These are phyloP conservation scores for Buxus sempervirens DNA, from an alignment of 164 flowering plant species.

Conservation along the genomic window DNA sequence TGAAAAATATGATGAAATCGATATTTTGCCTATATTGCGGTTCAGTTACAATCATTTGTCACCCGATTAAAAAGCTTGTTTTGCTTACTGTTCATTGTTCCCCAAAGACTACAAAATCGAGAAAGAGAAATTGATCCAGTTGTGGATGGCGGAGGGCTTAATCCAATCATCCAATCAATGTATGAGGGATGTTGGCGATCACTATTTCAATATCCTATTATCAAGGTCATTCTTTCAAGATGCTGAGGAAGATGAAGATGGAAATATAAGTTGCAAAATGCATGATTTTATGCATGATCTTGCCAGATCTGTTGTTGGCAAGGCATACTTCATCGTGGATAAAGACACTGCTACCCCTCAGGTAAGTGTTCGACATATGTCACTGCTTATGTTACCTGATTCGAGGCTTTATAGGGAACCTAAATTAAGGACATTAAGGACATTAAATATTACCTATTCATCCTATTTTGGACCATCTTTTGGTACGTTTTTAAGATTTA, in stretches of 20 bases:
- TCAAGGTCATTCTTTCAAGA: conserved; percentile 18
- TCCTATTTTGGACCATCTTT: not conserved
- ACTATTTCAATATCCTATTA: conserved; percentile 5
- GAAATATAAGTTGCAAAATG: conserved; percentile 4
- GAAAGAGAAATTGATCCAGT: conserved; percentile 10
- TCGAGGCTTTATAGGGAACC: not conserved
- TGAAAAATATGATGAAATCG: not conserved
- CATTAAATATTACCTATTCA: not conserved
- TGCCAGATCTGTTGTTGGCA: not conserved
- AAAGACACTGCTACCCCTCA: not conserved
- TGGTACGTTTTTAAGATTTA: not conserved
- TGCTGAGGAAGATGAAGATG: not conserved
- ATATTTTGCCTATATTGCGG: conserved; percentile 10
- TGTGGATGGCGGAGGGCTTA: conserved; percentile 8
- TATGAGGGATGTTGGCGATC: conserved; percentile 8
- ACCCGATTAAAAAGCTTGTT: conserved; percentile 9
- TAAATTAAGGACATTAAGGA: not conserved
- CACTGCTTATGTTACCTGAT: not conserved
- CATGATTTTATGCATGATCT: conserved; percentile 22
- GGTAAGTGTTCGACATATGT: not conserved
- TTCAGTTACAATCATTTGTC: conserved; percentile 20
- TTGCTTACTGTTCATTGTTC: conserved; percentile 16
- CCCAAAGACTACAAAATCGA: conserved; percentile 11
- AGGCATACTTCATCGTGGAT: not conserved
- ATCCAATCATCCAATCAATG: not conserved